Percentiles rank a stretch among this genome's conserved stretches.
Conservation (phyloP, 805 yeast species). For the Lipomyces spencermartinsiae region DNA sequence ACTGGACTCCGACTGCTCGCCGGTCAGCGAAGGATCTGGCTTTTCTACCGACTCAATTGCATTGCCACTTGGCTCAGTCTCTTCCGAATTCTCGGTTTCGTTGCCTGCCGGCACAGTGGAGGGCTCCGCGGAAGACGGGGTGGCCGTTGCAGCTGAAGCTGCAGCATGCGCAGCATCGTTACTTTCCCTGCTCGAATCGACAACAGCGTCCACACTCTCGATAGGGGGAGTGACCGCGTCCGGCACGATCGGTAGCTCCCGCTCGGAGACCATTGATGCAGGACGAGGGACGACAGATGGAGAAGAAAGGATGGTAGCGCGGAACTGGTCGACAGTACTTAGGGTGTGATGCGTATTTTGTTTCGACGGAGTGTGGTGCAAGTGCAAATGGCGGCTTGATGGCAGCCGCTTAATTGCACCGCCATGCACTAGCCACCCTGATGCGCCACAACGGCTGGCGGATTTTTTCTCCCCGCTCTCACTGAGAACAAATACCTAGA, state of each 20-base stretch:
- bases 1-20: not conserved
- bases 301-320: not conserved
- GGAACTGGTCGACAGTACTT: not conserved
- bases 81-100: not conserved
- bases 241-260: slow-evolving; percentile 2
- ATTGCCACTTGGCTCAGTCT: not conserved
- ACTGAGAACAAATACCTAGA: not conserved
- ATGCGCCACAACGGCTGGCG: not conserved
- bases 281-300: not conserved
- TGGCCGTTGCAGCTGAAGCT: not conserved
- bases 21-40: not conserved
- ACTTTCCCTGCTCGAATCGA: not conserved
- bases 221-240: not conserved
- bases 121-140: not conserved
- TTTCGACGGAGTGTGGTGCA: not conserved
- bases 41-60: not conserved
- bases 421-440: not conserved
- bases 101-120: not conserved
- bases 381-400: not conserved
- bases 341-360: not conserved
- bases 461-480: not conserved
- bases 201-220: not conserved
- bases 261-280: not conserved
- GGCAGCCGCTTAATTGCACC: not conserved
- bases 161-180: not conserved